These are phyloP conservation scores for Mantamonas sphyraenae DNA, from an alignment of 78 protist genomes.

Conservation along the genomic window DNA sequence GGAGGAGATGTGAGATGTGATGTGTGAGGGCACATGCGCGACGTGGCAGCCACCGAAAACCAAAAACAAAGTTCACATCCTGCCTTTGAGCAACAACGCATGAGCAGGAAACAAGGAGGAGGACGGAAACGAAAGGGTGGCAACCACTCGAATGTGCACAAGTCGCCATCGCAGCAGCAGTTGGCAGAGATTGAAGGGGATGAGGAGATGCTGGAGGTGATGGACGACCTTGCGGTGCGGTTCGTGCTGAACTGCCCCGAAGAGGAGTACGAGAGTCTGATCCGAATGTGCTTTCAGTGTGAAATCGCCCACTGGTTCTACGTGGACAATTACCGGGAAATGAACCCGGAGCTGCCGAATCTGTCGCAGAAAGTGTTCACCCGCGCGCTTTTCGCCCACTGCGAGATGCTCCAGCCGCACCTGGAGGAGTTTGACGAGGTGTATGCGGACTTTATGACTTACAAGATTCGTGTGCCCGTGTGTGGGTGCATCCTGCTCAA, in stretches of 20 bases:
- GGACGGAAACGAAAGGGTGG: too few relatives aligned
- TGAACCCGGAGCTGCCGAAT: background rate
- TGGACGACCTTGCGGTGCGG: conserved; percentile 18
- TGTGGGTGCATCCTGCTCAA: conserved; percentile 34
- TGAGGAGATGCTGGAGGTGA: background rate
- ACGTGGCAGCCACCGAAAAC: too few relatives aligned
- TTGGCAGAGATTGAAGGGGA: too few relatives aligned
- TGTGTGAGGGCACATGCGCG: too few relatives aligned
- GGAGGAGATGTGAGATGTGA: too few relatives aligned
- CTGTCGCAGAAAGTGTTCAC: conserved; percentile 1
- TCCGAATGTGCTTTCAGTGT: conserved; percentile 28
- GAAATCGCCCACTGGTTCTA: conserved; percentile 51
- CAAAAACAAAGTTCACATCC: too few relatives aligned
- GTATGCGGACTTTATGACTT: background rate
- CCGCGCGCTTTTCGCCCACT: conserved; percentile 15
- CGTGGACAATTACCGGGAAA: conserved; percentile 18
- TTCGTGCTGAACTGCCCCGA: conserved; percentile 37
- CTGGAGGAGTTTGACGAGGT: background rate
- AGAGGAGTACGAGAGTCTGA: conserved; percentile 25
- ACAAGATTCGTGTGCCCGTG: conserved; percentile 31
- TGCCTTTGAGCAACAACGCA: too few relatives aligned
- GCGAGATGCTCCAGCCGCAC: conserved; percentile 2
- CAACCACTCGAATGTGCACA: too few relatives aligned
- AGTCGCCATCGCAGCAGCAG: too few relatives aligned
- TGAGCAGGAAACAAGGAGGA: too few relatives aligned